A percentile compares a stretch with the other conserved stretches of the same genome.
Evolutionary conservation across 2,329 filamentous ascomycete genomes (phyloP).

Genomic region (Albophoma yamanashiensis): DNA sequence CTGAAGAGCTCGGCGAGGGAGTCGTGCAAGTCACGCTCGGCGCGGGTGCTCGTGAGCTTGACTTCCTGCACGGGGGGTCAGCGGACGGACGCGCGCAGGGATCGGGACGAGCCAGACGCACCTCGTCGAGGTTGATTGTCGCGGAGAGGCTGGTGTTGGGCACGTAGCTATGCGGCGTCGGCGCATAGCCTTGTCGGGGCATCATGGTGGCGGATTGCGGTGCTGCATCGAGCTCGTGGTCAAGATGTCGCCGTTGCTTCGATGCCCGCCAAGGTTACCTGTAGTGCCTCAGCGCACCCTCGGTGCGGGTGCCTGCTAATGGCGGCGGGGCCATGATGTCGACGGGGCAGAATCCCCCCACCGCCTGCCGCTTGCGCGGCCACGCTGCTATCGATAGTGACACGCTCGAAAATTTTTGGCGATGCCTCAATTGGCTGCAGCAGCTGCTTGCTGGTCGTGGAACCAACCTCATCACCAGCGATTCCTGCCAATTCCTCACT

Average conservation of each 20-base stretch:
- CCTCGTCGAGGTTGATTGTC: constrained; percentile 89
- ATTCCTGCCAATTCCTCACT: not conserved
- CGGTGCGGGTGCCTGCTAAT: not conserved
- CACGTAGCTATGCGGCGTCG: constrained; percentile 83
- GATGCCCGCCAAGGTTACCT: not conserved
- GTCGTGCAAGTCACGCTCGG: constrained; percentile 88
- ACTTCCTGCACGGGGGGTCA: constrained; percentile 57
- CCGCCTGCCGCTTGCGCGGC: constrained; percentile 15
- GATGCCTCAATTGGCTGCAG: not conserved
- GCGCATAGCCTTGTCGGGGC: constrained; percentile 65
- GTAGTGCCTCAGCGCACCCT: too few species aligned
- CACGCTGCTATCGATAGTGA: constrained; percentile 24
- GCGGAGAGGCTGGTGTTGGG: constrained; percentile 74
- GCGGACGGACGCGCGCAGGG: constrained; percentile 3
- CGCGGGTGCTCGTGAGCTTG: constrained; percentile 75
- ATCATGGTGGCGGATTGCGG: constrained; percentile 32
- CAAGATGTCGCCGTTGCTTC: not conserved
- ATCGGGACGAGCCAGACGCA: constrained; percentile 25
- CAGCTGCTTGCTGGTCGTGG: not conserved
- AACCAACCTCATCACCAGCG: not conserved
- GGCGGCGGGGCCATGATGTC: constrained; percentile 3
- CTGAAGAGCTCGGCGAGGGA: constrained; percentile 96
- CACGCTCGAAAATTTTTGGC: constrained; percentile 20
- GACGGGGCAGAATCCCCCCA: constrained; percentile 22
- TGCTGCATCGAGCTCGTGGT: constrained; percentile 15